Evolutionary conservation across 495 filamentous ascomycete species (phyloP), one percentile per base, ranked within the genome.

Genomic region (Apiosordaria backusii): DNA sequence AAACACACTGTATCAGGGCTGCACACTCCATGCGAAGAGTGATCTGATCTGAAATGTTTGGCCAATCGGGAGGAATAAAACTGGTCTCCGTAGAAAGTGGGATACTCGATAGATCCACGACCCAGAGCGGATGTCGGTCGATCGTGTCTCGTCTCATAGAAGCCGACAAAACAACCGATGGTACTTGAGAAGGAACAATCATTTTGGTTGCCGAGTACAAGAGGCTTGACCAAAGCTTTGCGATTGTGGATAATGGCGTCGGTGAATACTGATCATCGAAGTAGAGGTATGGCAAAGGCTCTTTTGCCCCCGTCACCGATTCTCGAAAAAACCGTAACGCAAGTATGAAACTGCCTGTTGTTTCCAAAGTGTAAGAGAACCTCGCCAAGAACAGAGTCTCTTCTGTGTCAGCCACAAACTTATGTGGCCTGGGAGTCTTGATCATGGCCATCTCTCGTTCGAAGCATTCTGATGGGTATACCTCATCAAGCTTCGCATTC

Each of bases 391-490:
- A 26, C 10, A 63, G 19, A 13, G 61, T 63, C 21, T 53, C 22
- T 4, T 53, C 40, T 4, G 19, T 22, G 45, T 53, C 40, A 21
- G 40, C 50, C 16, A 16, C 16, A 21, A 53, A 53, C 4, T 53
- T 13, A 53, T 53, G 61, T 21, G 21, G 16, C 19, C 24, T 52
- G n/a, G 63, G 57, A 5, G 63, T 65, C 27, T 27, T 60, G 52
- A 65, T 60, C 63, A 65, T 60, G 13, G 63, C 63, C 57, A 52
- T 57, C 5, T 65, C 63, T 21, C 40, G 26, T 65, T 65, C 57
- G 55, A 29, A 65, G 21, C n/a, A 45, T 23, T 50, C 4, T 57
- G 63, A 5, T 6, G 55, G 63, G 25, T 65, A 60, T 6, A 65
- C 63, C 21, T 60, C 63, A 27, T 65, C 63, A 21, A 65, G 4